A percentile compares a stretch with the other conserved stretches of the same genome.
Evolutionary conservation across 108 stramenopile species (phyloP).

Genomic region (Cyclotella atomus): DNA sequence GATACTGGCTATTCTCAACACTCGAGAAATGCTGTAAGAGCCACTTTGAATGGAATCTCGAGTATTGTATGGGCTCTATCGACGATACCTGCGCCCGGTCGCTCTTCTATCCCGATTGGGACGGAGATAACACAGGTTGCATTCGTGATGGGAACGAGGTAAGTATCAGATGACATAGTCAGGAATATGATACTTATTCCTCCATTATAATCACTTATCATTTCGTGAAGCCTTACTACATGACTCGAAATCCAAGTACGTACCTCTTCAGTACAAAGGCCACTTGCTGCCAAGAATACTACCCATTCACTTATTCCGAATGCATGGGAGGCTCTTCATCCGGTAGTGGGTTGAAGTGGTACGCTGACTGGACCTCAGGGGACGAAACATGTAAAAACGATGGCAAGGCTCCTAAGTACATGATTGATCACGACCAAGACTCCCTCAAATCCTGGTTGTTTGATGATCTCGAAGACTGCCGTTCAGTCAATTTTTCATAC

Average conservation of each 20-base stretch:
- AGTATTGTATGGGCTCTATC: neutral
- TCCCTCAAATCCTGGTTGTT: neutral
- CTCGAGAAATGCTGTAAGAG: neutral
- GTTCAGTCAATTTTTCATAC: neutral
- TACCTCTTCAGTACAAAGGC: neutral
- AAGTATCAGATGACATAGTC: too few relatives aligned
- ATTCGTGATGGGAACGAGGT: neutral
- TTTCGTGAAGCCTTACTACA: constrained; percentile 1
- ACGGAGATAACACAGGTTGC: neutral
- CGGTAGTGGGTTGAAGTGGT: neutral
- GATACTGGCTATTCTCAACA: neutral
- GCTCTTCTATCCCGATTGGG: neutral
- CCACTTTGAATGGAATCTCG: neutral
- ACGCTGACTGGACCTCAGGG: neutral
- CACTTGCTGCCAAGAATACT: neutral
- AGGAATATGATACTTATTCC: too few relatives aligned
- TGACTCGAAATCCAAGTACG: neutral
- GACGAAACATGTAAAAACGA: neutral
- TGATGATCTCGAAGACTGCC: neutral
- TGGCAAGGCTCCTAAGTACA: neutral
- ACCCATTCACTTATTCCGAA: neutral
- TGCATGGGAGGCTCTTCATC: neutral
- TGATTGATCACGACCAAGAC: neutral
- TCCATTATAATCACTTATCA: too few relatives aligned
- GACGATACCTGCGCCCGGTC: neutral